Evolutionary conservation across 345 rosid genomes (phyloP).

Genomic region (Eucalyptus cloeziana): DNA sequence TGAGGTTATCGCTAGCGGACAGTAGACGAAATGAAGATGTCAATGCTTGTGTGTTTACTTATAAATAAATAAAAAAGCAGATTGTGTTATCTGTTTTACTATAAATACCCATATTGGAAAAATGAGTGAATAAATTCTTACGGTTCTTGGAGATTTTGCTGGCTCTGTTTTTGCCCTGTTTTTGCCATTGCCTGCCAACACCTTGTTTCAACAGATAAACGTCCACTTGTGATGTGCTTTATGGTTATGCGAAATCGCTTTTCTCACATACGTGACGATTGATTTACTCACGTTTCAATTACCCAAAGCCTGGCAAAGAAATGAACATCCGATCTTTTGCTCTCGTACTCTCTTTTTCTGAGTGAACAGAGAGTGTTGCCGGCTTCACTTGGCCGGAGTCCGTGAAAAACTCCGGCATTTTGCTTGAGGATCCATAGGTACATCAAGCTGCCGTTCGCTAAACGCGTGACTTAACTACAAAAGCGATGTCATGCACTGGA

Average conservation of each 20-base stretch:
- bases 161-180: not conserved
- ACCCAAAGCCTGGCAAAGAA: not conserved
- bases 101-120: not conserved
- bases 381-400: not conserved
- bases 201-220: not conserved
- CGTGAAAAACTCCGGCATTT: not conserved
- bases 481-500: not conserved
- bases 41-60: not conserved
- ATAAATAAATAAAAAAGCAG: not conserved
- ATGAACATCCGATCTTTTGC: not conserved
- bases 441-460: not conserved
- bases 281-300: not conserved
- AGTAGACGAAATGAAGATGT: not conserved
- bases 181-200: not conserved
- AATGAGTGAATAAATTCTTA: not conserved
- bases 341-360: not conserved
- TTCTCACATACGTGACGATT: not conserved
- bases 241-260: not conserved
- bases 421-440: not conserved
- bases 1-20: not conserved
- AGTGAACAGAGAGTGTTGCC: not conserved
- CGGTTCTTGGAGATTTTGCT: not conserved
- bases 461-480: not conserved
- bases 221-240: not conserved
- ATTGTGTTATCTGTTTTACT: not conserved